Evolutionary conservation across 2,329 filamentous ascomycete genomes (phyloP), one percentile per base, ranked within the genome.

Genomic region (Verticillium zaregamsianum): DNA sequence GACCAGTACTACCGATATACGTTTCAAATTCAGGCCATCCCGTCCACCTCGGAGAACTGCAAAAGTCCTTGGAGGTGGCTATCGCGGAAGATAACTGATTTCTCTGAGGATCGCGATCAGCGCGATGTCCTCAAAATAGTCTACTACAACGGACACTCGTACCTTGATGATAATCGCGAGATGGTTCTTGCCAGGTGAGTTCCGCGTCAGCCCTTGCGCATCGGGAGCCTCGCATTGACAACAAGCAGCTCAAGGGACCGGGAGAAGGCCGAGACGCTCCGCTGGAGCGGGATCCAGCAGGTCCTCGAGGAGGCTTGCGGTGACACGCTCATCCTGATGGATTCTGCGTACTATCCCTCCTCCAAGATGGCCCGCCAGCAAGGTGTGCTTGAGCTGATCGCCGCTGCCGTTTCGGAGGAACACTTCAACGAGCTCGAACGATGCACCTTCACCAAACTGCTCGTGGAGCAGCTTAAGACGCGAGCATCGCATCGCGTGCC

Each of bases 61-160:
- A 77, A 77, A 66, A 82, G 76, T 69, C 77, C 83, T 3, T 83
- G 78, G 76, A 77, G 82, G 62, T 86, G 82, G 83, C 75, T 86
- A 55, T 79, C 80, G 3, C 74, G 79, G 17, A 78, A 77, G 55
- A 77, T 86, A 31, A 80, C 78, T 62, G 77, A 81, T 49, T 86
- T 86, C 69, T 77, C 82, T 56, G 81, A 82, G 61, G 78, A 81
- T 31, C 76, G 77, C 45, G 82, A 86, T 64, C 78, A 81, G 59
- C 80, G 84, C 49, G 83, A 86, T 66, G 79, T 82, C 23, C 70
- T 87, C 61, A 86, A 86, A 67, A 80, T 87, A 61, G 78, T 87
- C 56, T 86, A 84, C 68, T 87, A 87, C 66, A 80, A 78, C 15
- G 84, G 84, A 7, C 77, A 82, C 61, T 84, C 80, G 49, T 83